These are phyloP conservation scores for Nicotiana noctiflora DNA, from an alignment of 257 asterid genomes.

Conservation along the genomic window DNA sequence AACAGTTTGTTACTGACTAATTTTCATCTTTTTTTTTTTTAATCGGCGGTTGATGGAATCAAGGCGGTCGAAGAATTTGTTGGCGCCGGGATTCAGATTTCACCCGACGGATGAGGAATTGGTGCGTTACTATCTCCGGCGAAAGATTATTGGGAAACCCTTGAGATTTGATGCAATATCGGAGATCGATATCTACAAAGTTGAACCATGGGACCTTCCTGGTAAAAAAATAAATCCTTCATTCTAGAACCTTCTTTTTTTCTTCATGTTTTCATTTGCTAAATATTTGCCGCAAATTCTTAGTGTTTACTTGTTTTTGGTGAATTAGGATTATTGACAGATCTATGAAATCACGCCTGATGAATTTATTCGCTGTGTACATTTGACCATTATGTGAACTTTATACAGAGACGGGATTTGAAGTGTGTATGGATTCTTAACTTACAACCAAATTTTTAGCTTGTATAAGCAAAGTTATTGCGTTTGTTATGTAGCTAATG, in stretches of 20 bases:
- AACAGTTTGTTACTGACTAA: too few relatives aligned
- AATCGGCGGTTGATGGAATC: constrained; percentile 4
- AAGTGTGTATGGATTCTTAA: too few relatives aligned
- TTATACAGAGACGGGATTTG: too few relatives aligned
- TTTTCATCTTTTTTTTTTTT: too few relatives aligned
- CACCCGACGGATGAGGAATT: constrained; percentile 96
- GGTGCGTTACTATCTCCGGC: constrained; percentile 70
- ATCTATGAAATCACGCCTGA: not conserved
- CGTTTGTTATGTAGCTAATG: too few relatives aligned
- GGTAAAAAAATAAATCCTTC: constrained; percentile 30
- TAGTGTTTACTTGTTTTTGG: not conserved
- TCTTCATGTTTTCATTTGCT: not conserved
- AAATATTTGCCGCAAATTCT: not conserved
- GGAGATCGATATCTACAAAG: constrained; percentile 79
- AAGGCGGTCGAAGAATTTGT: constrained; percentile 24
- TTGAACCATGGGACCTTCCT: constrained; percentile 98
- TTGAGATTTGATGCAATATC: constrained; percentile 64
- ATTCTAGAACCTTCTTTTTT: not conserved
- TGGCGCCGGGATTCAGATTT: constrained; percentile 89
- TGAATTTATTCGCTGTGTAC: not conserved
- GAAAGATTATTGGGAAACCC: constrained; percentile 63
- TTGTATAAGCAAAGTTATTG: too few relatives aligned
- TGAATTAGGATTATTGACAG: not conserved
- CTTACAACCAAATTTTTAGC: too few relatives aligned
- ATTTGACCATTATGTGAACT: not conserved